Conservation (phyloP, 2,329 filamentous ascomycete genomes). For the Rutstroemia sp. region DNA sequence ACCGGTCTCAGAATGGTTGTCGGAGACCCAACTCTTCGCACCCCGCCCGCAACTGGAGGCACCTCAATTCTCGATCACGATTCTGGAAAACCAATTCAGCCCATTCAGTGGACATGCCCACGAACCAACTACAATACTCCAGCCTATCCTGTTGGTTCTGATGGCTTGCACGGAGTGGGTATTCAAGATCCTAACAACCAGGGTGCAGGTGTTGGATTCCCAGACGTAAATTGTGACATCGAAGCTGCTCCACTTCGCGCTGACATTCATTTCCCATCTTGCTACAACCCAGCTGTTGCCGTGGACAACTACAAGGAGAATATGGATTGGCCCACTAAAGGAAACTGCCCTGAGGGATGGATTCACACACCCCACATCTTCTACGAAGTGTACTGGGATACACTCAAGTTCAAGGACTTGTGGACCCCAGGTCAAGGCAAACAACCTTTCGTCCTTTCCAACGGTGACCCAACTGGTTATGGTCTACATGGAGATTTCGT, state of each 20-base stretch:
- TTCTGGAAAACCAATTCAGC: constrained; percentile 44
- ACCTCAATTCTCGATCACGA: constrained; percentile 43
- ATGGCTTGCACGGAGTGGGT: constrained; percentile 45
- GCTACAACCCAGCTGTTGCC: constrained; percentile 66
- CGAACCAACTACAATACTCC: constrained; percentile 36
- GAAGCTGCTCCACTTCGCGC: constrained; percentile 60
- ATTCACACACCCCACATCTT: constrained; percentile 67
- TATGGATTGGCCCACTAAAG: constrained; percentile 68
- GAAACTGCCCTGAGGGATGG: constrained; percentile 66
- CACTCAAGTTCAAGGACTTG: constrained; percentile 52
- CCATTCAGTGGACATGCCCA: constrained; percentile 54
- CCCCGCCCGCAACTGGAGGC: constrained; percentile 47
- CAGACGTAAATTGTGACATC: constrained; percentile 60
- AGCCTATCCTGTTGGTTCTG: constrained; percentile 46
- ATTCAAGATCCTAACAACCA: constrained; percentile 47
- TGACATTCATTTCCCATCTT: constrained; percentile 82
- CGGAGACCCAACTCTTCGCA: constrained; percentile 60
- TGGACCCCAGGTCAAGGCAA: constrained; percentile 53
- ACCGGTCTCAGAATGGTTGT: constrained; percentile 73
- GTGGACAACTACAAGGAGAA: constrained; percentile 52
- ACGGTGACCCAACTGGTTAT: constrained; percentile 69
- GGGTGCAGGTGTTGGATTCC: constrained; percentile 58
- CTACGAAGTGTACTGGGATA: constrained; percentile 82
- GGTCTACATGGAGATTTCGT: constrained; percentile 73
- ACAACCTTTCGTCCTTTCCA: constrained; percentile 70